phyloP scores from a whole-genome alignment of 1,139 yeast species.

The Pichia sp. region DNA sequence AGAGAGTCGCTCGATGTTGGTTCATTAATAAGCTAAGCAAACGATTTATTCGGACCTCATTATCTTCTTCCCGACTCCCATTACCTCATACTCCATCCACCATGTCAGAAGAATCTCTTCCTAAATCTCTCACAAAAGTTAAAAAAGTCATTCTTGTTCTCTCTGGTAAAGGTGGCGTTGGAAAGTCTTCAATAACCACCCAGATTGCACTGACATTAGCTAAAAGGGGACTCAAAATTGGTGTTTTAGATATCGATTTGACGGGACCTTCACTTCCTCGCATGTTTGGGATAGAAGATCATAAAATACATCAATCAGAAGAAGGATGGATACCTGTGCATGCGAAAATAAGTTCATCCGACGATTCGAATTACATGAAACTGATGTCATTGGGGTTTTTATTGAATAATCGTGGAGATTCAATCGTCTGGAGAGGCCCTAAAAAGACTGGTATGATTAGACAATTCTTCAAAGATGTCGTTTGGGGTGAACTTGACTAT shows the following conservation, averaged over 20 bases:
- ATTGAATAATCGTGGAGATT: conserved; percentile 72
- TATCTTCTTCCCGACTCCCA: too few relatives aligned
- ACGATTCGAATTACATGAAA: conserved; percentile 18
- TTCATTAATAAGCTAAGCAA: too few relatives aligned
- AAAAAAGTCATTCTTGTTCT: conserved; percentile 75
- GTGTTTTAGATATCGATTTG: conserved; percentile 88
- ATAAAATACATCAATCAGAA: conserved; percentile 72
- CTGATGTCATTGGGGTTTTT: conserved; percentile 89
- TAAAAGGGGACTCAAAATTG: conserved; percentile 66
- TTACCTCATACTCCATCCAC: background rate
- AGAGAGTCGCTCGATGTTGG: too few relatives aligned
- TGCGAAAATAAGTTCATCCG: conserved; percentile 14
- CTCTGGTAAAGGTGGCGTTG: conserved; percentile 98
- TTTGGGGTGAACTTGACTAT: conserved; percentile 83
- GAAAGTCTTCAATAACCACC: conserved; percentile 91
- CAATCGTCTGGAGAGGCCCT: conserved; percentile 98
- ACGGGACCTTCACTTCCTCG: conserved; percentile 97
- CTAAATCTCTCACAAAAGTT: conserved; percentile 50
- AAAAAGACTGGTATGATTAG: conserved; percentile 96
- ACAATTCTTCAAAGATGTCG: conserved; percentile 84
- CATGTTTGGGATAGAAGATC: conserved; percentile 84
- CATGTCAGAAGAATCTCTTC: conserved; percentile 27
- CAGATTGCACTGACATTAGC: conserved; percentile 80
- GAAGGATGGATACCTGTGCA: conserved; percentile 89
- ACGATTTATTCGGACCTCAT: too few relatives aligned